Evolutionary conservation across 2,329 filamentous ascomycete species (phyloP).

Genomic region (Ophiocordyceps camponoti-saundersi): DNA sequence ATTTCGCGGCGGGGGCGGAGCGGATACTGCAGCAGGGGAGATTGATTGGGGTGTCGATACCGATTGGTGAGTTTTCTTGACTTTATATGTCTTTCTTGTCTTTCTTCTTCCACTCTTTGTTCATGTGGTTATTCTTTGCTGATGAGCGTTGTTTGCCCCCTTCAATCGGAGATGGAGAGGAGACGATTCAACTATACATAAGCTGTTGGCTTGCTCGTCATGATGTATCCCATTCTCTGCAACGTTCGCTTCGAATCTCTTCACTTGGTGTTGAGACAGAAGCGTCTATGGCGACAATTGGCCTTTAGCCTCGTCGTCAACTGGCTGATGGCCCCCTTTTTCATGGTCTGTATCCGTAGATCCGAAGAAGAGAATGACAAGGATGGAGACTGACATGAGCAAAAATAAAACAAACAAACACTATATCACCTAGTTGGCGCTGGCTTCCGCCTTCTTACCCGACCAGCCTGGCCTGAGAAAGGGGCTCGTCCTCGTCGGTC

Average conservation of each 20-base stretch:
- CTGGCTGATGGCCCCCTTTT: slow-evolving; percentile 65
- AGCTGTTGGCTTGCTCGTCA: slow-evolving; percentile 69
- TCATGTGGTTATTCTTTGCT: background rate
- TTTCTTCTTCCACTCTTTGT: slow-evolving; percentile 2
- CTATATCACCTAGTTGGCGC: slow-evolving; percentile 38
- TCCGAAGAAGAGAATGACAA: no score
- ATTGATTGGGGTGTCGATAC: slow-evolving; percentile 53
- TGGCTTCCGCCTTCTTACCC: slow-evolving; percentile 53
- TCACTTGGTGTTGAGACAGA: slow-evolving; percentile 44
- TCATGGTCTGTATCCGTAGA: slow-evolving; percentile 45
- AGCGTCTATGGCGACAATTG: slow-evolving; percentile 62
- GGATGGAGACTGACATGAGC: no score
- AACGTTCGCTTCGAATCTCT: slow-evolving; percentile 68
- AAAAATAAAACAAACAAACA: background rate
- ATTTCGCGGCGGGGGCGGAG: slow-evolving; percentile 49
- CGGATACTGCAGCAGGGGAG: slow-evolving; percentile 49
- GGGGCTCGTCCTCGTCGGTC: slow-evolving; percentile 65
- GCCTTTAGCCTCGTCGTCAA: slow-evolving; percentile 60
- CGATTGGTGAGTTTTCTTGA: slow-evolving; percentile 33
- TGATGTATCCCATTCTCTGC: slow-evolving; percentile 91
- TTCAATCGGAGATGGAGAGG: no score
- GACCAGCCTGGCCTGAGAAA: slow-evolving; percentile 39
- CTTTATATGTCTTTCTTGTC: background rate
- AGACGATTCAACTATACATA: no score
- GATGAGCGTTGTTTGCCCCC: background rate